Percentiles rank a stretch among this genome's conserved stretches.
These are phyloP conservation scores for Trichoderma sp. DNA, from an alignment of 2,329 filamentous ascomycete species.

Conservation along the genomic window DNA sequence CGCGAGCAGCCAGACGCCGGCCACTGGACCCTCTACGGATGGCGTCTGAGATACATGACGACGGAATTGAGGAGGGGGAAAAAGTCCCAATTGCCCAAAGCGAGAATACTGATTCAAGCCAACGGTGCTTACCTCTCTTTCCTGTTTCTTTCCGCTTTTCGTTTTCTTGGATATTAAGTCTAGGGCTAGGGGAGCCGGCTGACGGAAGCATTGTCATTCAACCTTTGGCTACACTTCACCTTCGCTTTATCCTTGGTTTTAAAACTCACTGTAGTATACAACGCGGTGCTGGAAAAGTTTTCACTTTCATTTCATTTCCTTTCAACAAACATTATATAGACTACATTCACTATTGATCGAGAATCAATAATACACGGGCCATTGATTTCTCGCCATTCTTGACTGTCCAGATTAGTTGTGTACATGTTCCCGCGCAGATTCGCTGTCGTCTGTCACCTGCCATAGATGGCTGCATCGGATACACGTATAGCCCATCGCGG, in stretches of 20 bases:
- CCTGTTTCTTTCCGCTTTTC: background rate
- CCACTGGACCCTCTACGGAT: constrained; percentile 16
- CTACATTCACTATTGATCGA: background rate
- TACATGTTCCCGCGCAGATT: too few species aligned
- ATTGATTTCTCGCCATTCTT: background rate
- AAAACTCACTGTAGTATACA: background rate
- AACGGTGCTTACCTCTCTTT: background rate
- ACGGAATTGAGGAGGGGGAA: background rate
- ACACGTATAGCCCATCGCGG: constrained; percentile 6
- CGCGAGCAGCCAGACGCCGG: constrained; percentile 5
- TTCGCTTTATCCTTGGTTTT: background rate
- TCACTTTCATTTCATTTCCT: background rate
- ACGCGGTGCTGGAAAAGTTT: background rate
- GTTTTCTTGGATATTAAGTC: background rate
- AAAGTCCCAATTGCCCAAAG: too few species aligned
- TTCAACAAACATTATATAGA: background rate
- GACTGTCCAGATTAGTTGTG: background rate
- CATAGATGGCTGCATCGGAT: too few species aligned
- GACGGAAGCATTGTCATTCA: background rate
- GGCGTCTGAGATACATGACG: background rate
- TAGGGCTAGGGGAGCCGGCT: background rate
- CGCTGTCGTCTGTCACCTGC: background rate
- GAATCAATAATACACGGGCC: constrained; percentile 16
- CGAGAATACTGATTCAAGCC: background rate
- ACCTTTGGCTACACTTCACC: background rate